Evolutionary conservation across 2,329 filamentous ascomycete genomes (phyloP).

Genomic region (Helminthosporium solani): DNA sequence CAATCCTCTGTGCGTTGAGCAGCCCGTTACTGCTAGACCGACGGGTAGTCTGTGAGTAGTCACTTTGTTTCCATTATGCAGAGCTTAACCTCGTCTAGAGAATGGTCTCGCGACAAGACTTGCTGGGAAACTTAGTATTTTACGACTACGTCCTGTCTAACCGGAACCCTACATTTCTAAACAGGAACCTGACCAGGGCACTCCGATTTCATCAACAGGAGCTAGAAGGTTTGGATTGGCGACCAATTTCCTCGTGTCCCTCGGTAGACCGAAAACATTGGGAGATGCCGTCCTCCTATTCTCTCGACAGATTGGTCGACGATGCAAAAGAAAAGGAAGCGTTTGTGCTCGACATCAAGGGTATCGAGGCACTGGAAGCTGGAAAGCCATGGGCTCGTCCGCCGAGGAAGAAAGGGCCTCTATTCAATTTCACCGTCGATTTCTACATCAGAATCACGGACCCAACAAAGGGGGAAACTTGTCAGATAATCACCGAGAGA

Average conservation of each 20-base stretch:
- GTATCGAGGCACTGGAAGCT: slow-evolving; percentile 10
- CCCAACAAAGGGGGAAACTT: no score
- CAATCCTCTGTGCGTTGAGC: no score
- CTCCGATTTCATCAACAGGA: slow-evolving; percentile 20
- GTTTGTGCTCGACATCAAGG: slow-evolving; percentile 19
- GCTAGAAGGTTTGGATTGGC: slow-evolving; percentile 9
- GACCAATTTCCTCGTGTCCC: not conserved
- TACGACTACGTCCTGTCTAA: slow-evolving; percentile 26
- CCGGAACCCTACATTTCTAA: slow-evolving; percentile 25
- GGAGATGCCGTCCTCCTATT: slow-evolving; percentile 20
- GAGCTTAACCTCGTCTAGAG: slow-evolving; percentile 10
- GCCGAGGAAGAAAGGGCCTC: not conserved
- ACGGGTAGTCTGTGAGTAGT: not conserved
- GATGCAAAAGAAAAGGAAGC: slow-evolving; percentile 19
- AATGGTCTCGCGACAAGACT: slow-evolving; percentile 26
- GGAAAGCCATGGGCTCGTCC: not conserved
- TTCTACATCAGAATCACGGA: slow-evolving; percentile 1
- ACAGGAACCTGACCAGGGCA: slow-evolving; percentile 24
- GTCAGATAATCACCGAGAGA: slow-evolving; percentile 6
- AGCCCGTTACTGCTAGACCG: not conserved
- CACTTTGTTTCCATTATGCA: not conserved
- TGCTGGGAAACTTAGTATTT: slow-evolving; percentile 26
- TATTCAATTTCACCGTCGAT: not conserved
- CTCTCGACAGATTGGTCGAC: slow-evolving; percentile 29
- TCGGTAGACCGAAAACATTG: slow-evolving; percentile 16